Evolutionary conservation across 192 early-diverging fungal genomes (phyloP), one percentile per base, ranked within the genome.

Genomic region (Chytriomyces confervae): DNA sequence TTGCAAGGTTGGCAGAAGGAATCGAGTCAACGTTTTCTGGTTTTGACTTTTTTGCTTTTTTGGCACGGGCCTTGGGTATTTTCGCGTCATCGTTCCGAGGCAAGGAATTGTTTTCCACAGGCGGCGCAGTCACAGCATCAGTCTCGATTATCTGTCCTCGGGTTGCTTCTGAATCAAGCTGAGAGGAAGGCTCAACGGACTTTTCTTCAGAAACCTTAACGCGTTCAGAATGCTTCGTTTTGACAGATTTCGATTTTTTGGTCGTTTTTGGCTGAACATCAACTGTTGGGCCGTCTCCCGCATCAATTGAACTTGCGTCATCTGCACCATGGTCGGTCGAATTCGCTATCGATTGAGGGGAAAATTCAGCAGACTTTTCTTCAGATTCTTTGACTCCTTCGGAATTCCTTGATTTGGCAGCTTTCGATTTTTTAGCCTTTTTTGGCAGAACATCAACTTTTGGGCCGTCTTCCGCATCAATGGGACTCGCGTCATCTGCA

Each of bases 201-300:
- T 82, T 36, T 36, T 36, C 36, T 36, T 36, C 36, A 4, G 36
- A 36, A 2, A 36, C 3, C 36, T 36, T 0, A 4, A 4, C 36
- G 36, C 2, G 3, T 36, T 36, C 36, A 36, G 36, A 36, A 36
- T 36, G 36, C 36, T 36, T 36, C 36, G 36, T 36, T 36, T 36
- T 36, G 36, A 36, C 4, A 36, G 36, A 48, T 87, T 85, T 51
- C 84, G 84, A 29, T 81, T 75, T 20, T 73, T 64, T 29, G 78
- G 80, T 5, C 86, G 76, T 63, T 87, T 87, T 68, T 82, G 75
- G 10, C n/a, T 83, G 69, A 85, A 83, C 43, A 16, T 61, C n/a
- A 11, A 6, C 13, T 66, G 43, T 36, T 78, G 29, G 7, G 63
- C 27, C 43, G 49, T 71, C n/a, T 36, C 3, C 36, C 4, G 36